phyloP scores from a whole-genome alignment of 345 rosid genomes.

The Gossypium bickii region DNA sequence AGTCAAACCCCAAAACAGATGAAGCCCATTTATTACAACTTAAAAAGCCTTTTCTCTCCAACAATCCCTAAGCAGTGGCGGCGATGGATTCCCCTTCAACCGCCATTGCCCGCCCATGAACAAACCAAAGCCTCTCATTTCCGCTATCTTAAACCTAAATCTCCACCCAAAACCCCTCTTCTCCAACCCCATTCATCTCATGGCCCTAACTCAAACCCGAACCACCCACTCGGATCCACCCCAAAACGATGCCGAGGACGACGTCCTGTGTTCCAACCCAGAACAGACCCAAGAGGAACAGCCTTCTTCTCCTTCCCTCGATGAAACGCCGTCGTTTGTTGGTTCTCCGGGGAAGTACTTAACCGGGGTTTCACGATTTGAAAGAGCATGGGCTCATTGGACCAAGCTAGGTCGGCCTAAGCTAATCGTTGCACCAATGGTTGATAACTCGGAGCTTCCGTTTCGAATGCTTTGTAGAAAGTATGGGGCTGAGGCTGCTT shows the following conservation, averaged over 20 bases:
- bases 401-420: constrained; percentile 67
- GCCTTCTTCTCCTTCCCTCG: constrained; percentile 10
- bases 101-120: constrained; percentile 49
- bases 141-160: not conserved
- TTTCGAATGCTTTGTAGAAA: constrained; percentile 88
- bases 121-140: constrained; percentile 20
- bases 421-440: constrained; percentile 91
- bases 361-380: constrained; percentile 40
- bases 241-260: constrained; percentile 17
- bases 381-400: constrained; percentile 93
- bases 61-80: constrained; percentile 39
- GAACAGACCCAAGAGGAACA: constrained; percentile 12
- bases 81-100: constrained; percentile 42
- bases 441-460: constrained; percentile 95
- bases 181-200: constrained; percentile 9
- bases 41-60: not conserved
- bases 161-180: constrained; percentile 9
- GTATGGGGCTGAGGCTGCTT: constrained; percentile 90
- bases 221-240: constrained; percentile 27
- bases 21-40: not conserved
- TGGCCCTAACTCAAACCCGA: constrained; percentile 37
- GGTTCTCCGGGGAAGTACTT: constrained; percentile 32
- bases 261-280: constrained; percentile 32
- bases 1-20: not conserved
- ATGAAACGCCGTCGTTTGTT: constrained; percentile 13